phyloP scores from a whole-genome alignment of 805 yeast genomes.

The Lipomyces mesembrius region DNA sequence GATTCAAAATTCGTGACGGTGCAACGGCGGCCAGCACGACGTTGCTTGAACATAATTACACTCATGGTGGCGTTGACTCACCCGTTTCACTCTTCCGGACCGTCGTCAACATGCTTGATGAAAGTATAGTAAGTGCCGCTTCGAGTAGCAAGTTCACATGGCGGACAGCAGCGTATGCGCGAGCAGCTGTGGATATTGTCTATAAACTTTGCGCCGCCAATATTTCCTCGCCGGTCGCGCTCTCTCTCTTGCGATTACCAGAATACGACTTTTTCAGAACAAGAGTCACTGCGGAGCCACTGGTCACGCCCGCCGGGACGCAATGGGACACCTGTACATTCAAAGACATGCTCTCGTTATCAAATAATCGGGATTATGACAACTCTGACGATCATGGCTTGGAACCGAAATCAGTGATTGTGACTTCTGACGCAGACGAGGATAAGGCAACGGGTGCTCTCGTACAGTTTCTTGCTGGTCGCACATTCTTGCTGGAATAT shows the following conservation, averaged over 20 bases:
- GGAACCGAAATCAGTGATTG: not conserved
- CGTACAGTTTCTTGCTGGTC: slow-evolving; percentile 28
- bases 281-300: slow-evolving; percentile 17
- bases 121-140: slow-evolving; percentile 4
- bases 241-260: slow-evolving; percentile 54
- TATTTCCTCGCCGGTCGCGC: slow-evolving; percentile 56
- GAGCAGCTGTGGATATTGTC: slow-evolving; percentile 64
- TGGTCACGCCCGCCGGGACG: slow-evolving; percentile 15
- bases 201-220: slow-evolving; percentile 64
- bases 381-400: not conserved
- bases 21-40: slow-evolving; percentile 51
- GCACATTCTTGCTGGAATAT: slow-evolving; percentile 32
- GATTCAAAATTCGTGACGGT: slow-evolving; percentile 63
- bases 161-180: slow-evolving; percentile 49
- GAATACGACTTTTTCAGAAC: slow-evolving; percentile 28
- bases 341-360: slow-evolving; percentile 4
- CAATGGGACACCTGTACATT: slow-evolving; percentile 24
- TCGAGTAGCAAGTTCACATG: not conserved
- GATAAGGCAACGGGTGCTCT: slow-evolving; percentile 19
- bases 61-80: slow-evolving; percentile 55
- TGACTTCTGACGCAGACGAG: slow-evolving; percentile 15
- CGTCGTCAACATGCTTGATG: slow-evolving; percentile 55
- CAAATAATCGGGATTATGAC: slow-evolving; percentile 3
- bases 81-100: slow-evolving; percentile 61
- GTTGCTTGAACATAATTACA: slow-evolving; percentile 41